Conservation (phyloP, 2,329 filamentous ascomycete genomes). For the Trichophyton schoenleinii region DNA sequence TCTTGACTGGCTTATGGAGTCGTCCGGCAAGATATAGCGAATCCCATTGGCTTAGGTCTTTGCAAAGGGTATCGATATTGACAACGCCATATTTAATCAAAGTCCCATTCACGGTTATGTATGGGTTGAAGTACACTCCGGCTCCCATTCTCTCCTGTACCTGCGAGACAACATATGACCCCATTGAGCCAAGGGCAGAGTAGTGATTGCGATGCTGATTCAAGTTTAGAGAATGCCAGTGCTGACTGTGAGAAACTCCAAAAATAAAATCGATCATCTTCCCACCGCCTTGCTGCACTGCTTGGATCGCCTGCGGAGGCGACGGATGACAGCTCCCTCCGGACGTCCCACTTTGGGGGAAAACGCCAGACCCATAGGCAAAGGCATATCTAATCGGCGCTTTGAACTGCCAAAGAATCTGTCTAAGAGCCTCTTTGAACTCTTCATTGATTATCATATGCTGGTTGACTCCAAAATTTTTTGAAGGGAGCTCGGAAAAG, state of each 20-base stretch:
- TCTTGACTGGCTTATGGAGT: constrained; percentile 95
- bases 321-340: constrained; percentile 57
- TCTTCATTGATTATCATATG: constrained; percentile 93
- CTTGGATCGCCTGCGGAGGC: constrained; percentile 65
- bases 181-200: constrained; percentile 68
- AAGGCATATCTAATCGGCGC: constrained; percentile 94
- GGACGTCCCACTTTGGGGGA: constrained; percentile 53
- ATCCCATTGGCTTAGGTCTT: constrained; percentile 80
- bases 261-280: constrained; percentile 99
- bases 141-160: constrained; percentile 84
- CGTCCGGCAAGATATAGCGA: constrained; percentile 93
- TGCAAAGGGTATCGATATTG: constrained; percentile 77
- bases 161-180: constrained; percentile 70
- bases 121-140: constrained; percentile 95
- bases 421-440: constrained; percentile 78
- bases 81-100: constrained; percentile 98
- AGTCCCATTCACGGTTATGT: constrained; percentile 85
- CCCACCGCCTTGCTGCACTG: constrained; percentile 72
- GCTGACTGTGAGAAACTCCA: constrained; percentile 83
- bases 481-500: constrained; percentile 64
- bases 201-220: constrained; percentile 69
- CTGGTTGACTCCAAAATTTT: constrained; percentile 85
- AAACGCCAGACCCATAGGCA: constrained; percentile 93
- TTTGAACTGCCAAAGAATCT: constrained; percentile 80
- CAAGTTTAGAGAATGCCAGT: constrained; percentile 93